Percentiles rank a stretch among this genome's conserved stretches.
Evolutionary conservation across 2,329 filamentous ascomycete species (phyloP).

Genomic region (Fusarium brevicatenulatum): DNA sequence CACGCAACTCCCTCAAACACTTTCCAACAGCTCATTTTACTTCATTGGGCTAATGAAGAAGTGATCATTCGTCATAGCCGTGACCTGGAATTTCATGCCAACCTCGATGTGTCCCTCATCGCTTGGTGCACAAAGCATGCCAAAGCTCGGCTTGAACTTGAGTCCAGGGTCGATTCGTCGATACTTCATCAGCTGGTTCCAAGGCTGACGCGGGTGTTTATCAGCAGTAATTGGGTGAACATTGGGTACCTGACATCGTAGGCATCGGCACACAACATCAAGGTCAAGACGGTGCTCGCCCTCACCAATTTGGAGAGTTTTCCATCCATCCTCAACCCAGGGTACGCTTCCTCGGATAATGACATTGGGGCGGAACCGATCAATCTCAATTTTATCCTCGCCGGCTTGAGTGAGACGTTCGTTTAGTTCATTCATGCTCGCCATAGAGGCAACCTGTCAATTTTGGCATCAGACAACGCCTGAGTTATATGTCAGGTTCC

Average conservation of each 20-base stretch:
- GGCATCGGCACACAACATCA: slow-evolving; percentile 68
- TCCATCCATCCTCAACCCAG: slow-evolving; percentile 73
- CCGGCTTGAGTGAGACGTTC: slow-evolving; percentile 55
- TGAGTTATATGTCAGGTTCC: slow-evolving; percentile 47
- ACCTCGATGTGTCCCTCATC: slow-evolving; percentile 64
- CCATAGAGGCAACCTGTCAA: slow-evolving; percentile 64
- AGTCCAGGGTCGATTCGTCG: slow-evolving; percentile 67
- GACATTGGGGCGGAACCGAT: slow-evolving; percentile 73
- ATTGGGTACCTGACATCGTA: slow-evolving; percentile 71
- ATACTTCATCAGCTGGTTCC: slow-evolving; percentile 70
- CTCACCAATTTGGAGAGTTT: slow-evolving; percentile 60
- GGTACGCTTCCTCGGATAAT: slow-evolving; percentile 64
- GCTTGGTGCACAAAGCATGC: slow-evolving; percentile 70
- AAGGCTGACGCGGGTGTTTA: slow-evolving; percentile 68
- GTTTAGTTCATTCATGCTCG: slow-evolving; percentile 68
- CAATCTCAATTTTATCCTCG: slow-evolving; percentile 63
- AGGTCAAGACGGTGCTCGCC: slow-evolving; percentile 51
- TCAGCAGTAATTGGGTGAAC: slow-evolving; percentile 70
- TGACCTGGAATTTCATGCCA: slow-evolving; percentile 67
- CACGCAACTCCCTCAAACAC: background rate
- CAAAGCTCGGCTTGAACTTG: slow-evolving; percentile 73
- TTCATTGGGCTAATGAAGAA: slow-evolving; percentile 46
- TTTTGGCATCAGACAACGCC: slow-evolving; percentile 65
- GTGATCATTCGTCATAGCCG: slow-evolving; percentile 66
- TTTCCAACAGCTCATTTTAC: background rate